A percentile compares a stretch with the other conserved stretches of the same genome.
Conservation (phyloP, 2,329 filamentous ascomycete species). For the Neocucurbitaria cava region DNA sequence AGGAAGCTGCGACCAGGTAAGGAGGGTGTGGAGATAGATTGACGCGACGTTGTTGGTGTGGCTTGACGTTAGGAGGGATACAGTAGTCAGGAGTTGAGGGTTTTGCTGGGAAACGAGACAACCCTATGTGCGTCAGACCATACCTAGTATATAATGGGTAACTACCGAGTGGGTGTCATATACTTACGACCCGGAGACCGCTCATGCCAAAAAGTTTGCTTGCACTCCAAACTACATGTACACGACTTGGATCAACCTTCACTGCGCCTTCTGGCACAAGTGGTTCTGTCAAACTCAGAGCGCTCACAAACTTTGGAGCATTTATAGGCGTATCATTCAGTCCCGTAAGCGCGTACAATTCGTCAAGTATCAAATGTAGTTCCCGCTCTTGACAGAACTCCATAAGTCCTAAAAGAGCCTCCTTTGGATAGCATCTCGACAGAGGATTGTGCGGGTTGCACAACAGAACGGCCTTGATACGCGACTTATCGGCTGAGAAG, state of each 20-base stretch:
- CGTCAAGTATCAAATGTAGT: slow-evolving; percentile 40
- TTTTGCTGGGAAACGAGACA: slow-evolving; percentile 42
- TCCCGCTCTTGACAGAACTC: slow-evolving; percentile 42
- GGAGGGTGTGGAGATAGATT: slow-evolving; percentile 28
- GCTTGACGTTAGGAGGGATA: slow-evolving; percentile 22
- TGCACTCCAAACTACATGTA: slow-evolving; percentile 42
- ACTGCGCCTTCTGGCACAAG: slow-evolving; percentile 34
- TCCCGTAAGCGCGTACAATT: slow-evolving; percentile 29
- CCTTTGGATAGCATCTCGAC: slow-evolving; percentile 33
- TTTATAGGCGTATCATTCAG: slow-evolving; percentile 13
- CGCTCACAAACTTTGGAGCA: slow-evolving; percentile 30
- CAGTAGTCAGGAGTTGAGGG: slow-evolving; percentile 25
- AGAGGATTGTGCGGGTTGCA: slow-evolving; percentile 40
- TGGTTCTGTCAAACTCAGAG: slow-evolving; percentile 36
- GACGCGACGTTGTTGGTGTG: slow-evolving; percentile 29
- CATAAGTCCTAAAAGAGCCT: slow-evolving; percentile 36
- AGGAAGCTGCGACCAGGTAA: slow-evolving; percentile 35
- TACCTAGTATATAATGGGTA: not conserved
- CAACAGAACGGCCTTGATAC: slow-evolving; percentile 40
- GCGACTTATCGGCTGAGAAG: slow-evolving; percentile 32
- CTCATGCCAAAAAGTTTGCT: slow-evolving; percentile 41
- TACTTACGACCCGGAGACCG: slow-evolving; percentile 36
- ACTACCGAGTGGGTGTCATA: not conserved
- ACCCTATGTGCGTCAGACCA: slow-evolving; percentile 22
- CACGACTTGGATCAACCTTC: slow-evolving; percentile 41